phyloP scores from a whole-genome alignment of 139 green algal genomes.

The Dunaliella primolecta region DNA sequence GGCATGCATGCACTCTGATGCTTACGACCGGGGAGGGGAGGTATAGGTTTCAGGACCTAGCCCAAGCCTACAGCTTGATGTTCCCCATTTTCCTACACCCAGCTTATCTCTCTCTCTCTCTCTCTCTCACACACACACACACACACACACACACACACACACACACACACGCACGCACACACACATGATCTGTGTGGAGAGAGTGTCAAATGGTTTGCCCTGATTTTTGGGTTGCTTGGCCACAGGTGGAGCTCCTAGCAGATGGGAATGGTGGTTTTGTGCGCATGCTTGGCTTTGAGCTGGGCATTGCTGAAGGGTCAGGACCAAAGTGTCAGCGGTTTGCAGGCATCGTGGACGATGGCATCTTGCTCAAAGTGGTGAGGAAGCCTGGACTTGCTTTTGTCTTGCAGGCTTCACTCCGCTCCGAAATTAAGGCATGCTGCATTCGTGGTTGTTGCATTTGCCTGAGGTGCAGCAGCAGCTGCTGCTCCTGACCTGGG shows the following conservation, averaged over 20 bases:
- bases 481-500: neutral
- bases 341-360: conserved; percentile 59
- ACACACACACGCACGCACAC: too few species aligned
- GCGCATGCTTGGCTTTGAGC: conserved; percentile 55
- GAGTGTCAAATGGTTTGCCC: neutral
- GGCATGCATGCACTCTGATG: too few species aligned
- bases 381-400: too few species aligned
- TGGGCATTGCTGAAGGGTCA: conserved; percentile 8
- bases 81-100: too few species aligned
- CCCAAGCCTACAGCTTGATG: too few species aligned
- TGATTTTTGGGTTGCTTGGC: neutral
- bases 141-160: too few species aligned
- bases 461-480: neutral
- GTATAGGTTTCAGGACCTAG: too few species aligned
- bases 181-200: neutral
- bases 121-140: too few species aligned
- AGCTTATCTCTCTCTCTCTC: too few species aligned
- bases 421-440: too few species aligned
- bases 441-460: neutral
- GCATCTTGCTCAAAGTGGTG: conserved; percentile 61
- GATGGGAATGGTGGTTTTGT: conserved; percentile 42
- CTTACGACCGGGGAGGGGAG: too few species aligned
- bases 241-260: conserved; percentile 33
- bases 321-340: conserved; percentile 56
- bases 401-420: too few species aligned